Conservation (phyloP, 164 flowering plant genomes). For the Warburgia ugandensis region DNA sequence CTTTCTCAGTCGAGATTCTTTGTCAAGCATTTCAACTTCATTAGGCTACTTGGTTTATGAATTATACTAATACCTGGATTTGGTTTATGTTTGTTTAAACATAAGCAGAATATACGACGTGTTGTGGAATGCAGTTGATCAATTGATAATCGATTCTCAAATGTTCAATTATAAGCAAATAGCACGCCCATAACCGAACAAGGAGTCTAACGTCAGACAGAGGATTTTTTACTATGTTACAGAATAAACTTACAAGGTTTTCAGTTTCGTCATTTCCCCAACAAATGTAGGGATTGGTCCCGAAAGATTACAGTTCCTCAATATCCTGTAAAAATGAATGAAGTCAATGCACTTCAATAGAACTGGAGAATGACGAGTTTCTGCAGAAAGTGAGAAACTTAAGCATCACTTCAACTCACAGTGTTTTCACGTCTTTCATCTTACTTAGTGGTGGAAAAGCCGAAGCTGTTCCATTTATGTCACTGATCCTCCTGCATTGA, state of each 20-base stretch:
- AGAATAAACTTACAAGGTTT: conserved; percentile 7
- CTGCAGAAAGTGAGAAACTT: background rate
- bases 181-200: too few relatives aligned
- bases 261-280: conserved; percentile 31
- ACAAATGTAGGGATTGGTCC: conserved; percentile 53
- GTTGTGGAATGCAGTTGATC: too few relatives aligned
- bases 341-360: background rate
- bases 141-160: too few relatives aligned
- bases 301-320: conserved; percentile 53
- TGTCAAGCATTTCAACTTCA: too few relatives aligned
- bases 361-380: background rate
- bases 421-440: conserved; percentile 24
- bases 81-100: too few relatives aligned
- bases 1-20: too few relatives aligned
- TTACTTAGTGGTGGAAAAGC: conserved; percentile 40
- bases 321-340: conserved; percentile 25
- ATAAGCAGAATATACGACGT: too few relatives aligned
- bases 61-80: too few relatives aligned
- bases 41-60: too few relatives aligned
- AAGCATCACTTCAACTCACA: conserved; percentile 37
- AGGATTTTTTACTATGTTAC: too few relatives aligned
- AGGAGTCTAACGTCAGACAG: too few relatives aligned
- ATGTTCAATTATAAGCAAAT: too few relatives aligned
- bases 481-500: conserved; percentile 66
- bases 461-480: conserved; percentile 36